These are phyloP conservation scores for Dactylellina leptospora DNA, from an alignment of 2,329 filamentous ascomycete species.

Conservation along the genomic window DNA sequence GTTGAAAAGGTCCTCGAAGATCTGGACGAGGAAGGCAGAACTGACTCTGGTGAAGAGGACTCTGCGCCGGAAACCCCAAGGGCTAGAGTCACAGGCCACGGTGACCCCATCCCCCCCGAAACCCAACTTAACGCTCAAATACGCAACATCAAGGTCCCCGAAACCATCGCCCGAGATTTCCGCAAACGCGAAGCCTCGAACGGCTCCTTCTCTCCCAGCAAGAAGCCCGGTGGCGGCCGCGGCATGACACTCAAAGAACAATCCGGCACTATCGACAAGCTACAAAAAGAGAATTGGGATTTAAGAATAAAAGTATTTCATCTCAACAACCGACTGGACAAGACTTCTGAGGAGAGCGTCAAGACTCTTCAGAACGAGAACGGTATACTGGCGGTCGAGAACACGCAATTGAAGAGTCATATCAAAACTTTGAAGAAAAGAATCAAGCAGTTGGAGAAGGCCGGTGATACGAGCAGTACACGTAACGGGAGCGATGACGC, in stretches of 20 bases:
- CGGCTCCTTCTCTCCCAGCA: slow-evolving; percentile 72
- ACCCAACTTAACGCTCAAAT: slow-evolving; percentile 90
- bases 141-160: slow-evolving; percentile 87
- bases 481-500: slow-evolving; percentile 69
- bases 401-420: slow-evolving; percentile 88
- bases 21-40: slow-evolving; percentile 45
- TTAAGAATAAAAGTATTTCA: slow-evolving; percentile 98
- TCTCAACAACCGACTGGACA: slow-evolving; percentile 89
- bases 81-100: slow-evolving; percentile 62
- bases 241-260: slow-evolving; percentile 92
- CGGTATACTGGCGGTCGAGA: slow-evolving; percentile 89
- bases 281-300: slow-evolving; percentile 98
- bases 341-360: slow-evolving; percentile 92
- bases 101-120: slow-evolving; percentile 74
- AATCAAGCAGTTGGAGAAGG: slow-evolving; percentile 86
- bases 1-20: slow-evolving; percentile 50
- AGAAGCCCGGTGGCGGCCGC: slow-evolving; percentile 67
- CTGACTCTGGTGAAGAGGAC: slow-evolving; percentile 37
- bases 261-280: slow-evolving; percentile 92
- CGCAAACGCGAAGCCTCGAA: slow-evolving; percentile 64
- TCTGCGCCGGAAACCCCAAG: slow-evolving; percentile 74
- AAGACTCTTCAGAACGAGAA: slow-evolving; percentile 99
- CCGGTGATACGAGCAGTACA: slow-evolving; percentile 69
- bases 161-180: slow-evolving; percentile 86
- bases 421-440: slow-evolving; percentile 82